Evolutionary conservation across 148 eudicot genomes (phyloP), one percentile per base, ranked within the genome.

Genomic region (Nepenthes gracilis): DNA sequence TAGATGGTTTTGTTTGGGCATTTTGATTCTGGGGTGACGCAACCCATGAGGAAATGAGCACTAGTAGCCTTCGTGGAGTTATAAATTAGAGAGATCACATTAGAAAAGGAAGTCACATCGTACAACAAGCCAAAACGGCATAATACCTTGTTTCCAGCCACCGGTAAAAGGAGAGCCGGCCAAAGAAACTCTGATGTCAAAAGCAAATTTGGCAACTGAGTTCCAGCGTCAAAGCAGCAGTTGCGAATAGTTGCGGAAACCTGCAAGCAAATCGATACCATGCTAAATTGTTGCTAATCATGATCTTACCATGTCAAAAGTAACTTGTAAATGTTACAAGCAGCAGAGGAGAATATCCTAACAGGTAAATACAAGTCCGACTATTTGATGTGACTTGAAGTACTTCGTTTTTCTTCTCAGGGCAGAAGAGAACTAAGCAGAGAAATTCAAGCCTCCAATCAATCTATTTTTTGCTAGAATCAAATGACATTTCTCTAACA

Each of bases 161-260:
- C 99, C n/a, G 97, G 99, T 70, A 94, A 76, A 67, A 94, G 86
- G 67, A 94, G 68, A 64, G 95, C 85, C 11, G 99, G 97, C 99
- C 99, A 94, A 15, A 94, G 87, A 71, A 94, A 94, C 73, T 94
- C 99, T 1, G 99, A 78, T 61, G 78, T 77, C 60, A 89, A 62
- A 67, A 94, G 97, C 72, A 94, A 66, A 74, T 89, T 89, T 33
- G 88, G 92, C 67, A 94, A 71, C 72, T 89, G 85, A 64, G 55
- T 83, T 69, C 86, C 95, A 64, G 99, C 99, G 55, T 94, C 97
- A 72, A 94, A 94, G 73, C 99, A 94, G 82, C 99, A 94, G 77
- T 94, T 94, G 6, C 92, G 97, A 62, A 89, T 81, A 57, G 99
- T 83, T 67, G 95, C 99, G 33, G 87, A 74, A 33, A 94, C 97